phyloP scores from a whole-genome alignment of 129 eudicot genomes.

The Solidago caesia region DNA sequence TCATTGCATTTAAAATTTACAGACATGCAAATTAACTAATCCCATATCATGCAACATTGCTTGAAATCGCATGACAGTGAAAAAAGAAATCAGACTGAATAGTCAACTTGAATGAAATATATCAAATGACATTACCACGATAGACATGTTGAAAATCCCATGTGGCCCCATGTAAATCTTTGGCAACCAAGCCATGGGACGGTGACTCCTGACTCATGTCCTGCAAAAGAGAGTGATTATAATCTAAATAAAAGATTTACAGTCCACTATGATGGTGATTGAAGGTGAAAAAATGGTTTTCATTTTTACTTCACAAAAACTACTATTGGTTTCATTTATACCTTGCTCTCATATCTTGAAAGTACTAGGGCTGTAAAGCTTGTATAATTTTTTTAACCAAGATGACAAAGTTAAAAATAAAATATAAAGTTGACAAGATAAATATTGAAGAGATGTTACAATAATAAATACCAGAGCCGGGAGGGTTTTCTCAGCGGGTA shows the following conservation, averaged over 20 bases:
- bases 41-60: neutral
- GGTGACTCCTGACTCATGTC: constrained; percentile 23
- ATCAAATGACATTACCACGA: constrained; percentile 24
- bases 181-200: constrained; percentile 29
- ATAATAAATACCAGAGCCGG: constrained; percentile 34
- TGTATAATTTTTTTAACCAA: too few species aligned
- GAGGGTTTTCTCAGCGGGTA: constrained; percentile 25
- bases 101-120: too few species aligned
- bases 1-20: neutral
- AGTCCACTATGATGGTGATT: too few species aligned
- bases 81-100: neutral
- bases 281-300: too few species aligned
- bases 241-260: neutral
- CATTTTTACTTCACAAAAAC: too few species aligned
- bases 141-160: constrained; percentile 36
- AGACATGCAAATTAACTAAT: neutral
- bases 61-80: neutral
- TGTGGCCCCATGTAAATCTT: constrained; percentile 31
- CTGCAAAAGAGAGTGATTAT: constrained; percentile 16
- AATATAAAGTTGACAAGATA: too few species aligned
- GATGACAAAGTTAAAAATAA: too few species aligned
- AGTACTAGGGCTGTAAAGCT: too few species aligned
- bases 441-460: neutral
- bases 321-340: too few species aligned
- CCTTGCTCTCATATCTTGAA: too few species aligned